phyloP scores from a whole-genome alignment of 2,329 filamentous ascomycete genomes.

The Ustulina deusta region DNA sequence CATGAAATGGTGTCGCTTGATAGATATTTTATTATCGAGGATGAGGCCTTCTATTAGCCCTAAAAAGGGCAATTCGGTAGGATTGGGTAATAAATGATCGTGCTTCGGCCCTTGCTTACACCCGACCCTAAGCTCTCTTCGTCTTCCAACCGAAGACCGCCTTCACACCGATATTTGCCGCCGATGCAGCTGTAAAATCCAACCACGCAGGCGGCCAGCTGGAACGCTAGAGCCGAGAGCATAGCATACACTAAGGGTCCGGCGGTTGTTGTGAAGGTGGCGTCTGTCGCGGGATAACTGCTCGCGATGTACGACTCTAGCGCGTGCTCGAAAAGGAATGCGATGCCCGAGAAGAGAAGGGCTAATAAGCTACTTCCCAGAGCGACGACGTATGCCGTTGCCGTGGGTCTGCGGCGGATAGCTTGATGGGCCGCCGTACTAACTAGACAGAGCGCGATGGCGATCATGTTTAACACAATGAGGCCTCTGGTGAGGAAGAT shows the following conservation, averaged over 20 bases:
- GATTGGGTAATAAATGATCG: not conserved
- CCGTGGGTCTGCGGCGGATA: conserved; percentile 17
- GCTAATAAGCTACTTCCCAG: conserved; percentile 22
- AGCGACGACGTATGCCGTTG: conserved; percentile 14
- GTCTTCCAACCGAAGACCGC: conserved; percentile 9
- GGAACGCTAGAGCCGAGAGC: conserved; percentile 8
- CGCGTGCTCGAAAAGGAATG: conserved; percentile 25
- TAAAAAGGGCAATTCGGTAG: not conserved
- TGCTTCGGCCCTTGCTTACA: not conserved
- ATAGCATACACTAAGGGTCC: conserved; percentile 24
- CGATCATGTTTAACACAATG: conserved; percentile 17
- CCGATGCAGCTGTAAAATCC: conserved; percentile 39
- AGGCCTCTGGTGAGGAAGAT: conserved; percentile 22
- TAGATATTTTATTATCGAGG: not conserved
- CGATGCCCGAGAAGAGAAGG: conserved; percentile 25
- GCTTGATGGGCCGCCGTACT: conserved; percentile 24
- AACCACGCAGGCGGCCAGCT: conserved; percentile 26
- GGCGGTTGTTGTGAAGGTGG: conserved; percentile 4
- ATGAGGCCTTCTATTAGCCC: not conserved
- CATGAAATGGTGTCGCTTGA: not conserved
- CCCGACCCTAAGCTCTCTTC: not conserved
- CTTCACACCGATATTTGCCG: conserved; percentile 36
- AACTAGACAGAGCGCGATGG: conserved; percentile 25
- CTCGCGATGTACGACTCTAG: conserved; percentile 17
- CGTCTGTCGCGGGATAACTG: not conserved